phyloP scores from a whole-genome alignment of 2,329 filamentous ascomycete species.

The Penicillium sp. region DNA sequence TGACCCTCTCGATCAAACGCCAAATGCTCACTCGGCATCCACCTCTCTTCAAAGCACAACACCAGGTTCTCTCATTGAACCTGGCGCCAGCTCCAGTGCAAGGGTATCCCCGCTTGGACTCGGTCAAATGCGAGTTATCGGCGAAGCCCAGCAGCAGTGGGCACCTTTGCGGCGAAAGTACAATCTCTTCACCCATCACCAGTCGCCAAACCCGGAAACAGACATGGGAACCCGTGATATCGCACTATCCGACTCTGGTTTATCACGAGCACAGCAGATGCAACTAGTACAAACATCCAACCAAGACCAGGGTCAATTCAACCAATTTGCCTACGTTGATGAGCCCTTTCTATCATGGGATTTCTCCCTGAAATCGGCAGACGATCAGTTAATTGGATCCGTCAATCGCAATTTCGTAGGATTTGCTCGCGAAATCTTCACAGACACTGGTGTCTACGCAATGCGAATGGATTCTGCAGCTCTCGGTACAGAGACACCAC shows the following conservation, averaged over 20 bases:
- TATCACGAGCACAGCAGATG: conserved; percentile 52
- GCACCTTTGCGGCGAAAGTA: conserved; percentile 63
- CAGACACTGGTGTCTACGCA: conserved; percentile 65
- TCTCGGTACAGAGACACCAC: conserved; percentile 40
- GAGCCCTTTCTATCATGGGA: conserved; percentile 66
- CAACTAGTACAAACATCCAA: conserved; percentile 36
- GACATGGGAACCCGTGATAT: conserved; percentile 43
- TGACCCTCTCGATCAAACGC: conserved; percentile 48
- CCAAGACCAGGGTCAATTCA: conserved; percentile 47
- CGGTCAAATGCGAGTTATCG: conserved; percentile 61
- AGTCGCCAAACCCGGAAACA: conserved; percentile 39
- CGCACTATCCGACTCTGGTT: conserved; percentile 45
- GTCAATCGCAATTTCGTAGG: conserved; percentile 65
- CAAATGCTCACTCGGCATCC: conserved; percentile 39
- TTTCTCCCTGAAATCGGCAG: conserved; percentile 57
- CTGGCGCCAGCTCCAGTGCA: conserved; percentile 46
- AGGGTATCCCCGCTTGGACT: conserved; percentile 56
- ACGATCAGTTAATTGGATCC: conserved; percentile 55
- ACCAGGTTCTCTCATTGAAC: conserved; percentile 41
- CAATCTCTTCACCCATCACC: conserved; percentile 61
- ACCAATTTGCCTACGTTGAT: conserved; percentile 63
- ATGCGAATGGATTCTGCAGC: conserved; percentile 63
- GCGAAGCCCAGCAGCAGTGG: conserved; percentile 65
- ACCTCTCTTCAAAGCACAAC: conserved; percentile 48
- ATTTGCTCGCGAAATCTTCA: conserved; percentile 64